Evolutionary conservation across 177 flowering plant species (phyloP).

Genomic region (Telopea speciosissima): DNA sequence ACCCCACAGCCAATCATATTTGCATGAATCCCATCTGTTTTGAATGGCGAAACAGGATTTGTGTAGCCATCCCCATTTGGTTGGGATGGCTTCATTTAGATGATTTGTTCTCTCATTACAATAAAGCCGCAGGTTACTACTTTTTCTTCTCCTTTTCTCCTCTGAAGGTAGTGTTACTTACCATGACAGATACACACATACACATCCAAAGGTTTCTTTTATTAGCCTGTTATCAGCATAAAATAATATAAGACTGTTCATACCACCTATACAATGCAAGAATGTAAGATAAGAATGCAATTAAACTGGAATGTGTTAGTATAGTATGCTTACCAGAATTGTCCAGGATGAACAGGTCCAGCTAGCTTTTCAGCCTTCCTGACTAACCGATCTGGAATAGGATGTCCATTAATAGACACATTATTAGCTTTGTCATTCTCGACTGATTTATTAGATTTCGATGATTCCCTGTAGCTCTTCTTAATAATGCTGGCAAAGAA

Average conservation of each 20-base stretch:
- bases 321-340: constrained; percentile 56
- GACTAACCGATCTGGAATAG: constrained; percentile 38
- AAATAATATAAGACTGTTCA: no score
- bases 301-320: not conserved
- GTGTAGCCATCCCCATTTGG: no score
- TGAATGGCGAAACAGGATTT: no score
- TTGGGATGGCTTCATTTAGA: no score
- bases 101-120: no score
- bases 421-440: constrained; percentile 27
- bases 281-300: no score
- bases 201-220: not conserved
- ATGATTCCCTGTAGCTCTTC: constrained; percentile 46
- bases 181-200: not conserved
- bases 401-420: constrained; percentile 62
- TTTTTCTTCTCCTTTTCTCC: not conserved
- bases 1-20: no score
- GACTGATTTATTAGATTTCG: constrained; percentile 26
- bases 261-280: no score
- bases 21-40: no score
- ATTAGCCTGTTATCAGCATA: no score
- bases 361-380: constrained; percentile 71
- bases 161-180: not conserved
- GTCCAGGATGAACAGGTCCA: constrained; percentile 68
- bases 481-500: constrained; percentile 43
- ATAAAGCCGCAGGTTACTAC: not conserved